Evolutionary conservation across 305 asterid genomes (phyloP).

Genomic region (Solanum hybrid): DNA sequence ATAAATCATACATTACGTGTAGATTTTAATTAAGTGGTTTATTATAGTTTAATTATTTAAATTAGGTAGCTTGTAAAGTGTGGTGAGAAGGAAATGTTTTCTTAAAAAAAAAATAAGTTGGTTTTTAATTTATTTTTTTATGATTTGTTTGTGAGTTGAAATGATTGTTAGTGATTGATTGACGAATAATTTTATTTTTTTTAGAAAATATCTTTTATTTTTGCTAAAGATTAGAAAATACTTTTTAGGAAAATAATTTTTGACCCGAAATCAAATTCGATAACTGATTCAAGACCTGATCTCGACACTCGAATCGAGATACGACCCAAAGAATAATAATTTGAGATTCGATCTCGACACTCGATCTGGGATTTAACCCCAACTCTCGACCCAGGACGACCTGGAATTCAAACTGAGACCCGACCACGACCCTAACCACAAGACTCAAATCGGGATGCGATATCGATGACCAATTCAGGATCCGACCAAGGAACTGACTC

Average conservation of each 20-base stretch:
- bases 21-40: not conserved
- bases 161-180: not conserved
- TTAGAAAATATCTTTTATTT: too few relatives aligned
- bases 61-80: too few relatives aligned
- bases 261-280: not conserved
- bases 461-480: not conserved
- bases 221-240: too few relatives aligned
- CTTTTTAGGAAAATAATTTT: not conserved
- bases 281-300: too few relatives aligned
- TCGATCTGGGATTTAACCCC: not conserved
- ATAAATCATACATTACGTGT: not conserved
- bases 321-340: not conserved
- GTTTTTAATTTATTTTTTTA: too few relatives aligned
- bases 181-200: not conserved
- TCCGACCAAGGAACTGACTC: not conserved
- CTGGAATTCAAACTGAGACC: too few relatives aligned
- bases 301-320: not conserved
- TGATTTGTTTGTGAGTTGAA: not conserved
- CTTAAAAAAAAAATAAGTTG: not conserved
- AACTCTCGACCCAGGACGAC: not conserved
- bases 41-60: not conserved
- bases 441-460: too few relatives aligned
- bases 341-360: not conserved
- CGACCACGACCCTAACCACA: not conserved
- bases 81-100: too few relatives aligned